Evolutionary conservation across 1,139 yeast species (phyloP).

Genomic region (Suhomyces bribrorum): DNA sequence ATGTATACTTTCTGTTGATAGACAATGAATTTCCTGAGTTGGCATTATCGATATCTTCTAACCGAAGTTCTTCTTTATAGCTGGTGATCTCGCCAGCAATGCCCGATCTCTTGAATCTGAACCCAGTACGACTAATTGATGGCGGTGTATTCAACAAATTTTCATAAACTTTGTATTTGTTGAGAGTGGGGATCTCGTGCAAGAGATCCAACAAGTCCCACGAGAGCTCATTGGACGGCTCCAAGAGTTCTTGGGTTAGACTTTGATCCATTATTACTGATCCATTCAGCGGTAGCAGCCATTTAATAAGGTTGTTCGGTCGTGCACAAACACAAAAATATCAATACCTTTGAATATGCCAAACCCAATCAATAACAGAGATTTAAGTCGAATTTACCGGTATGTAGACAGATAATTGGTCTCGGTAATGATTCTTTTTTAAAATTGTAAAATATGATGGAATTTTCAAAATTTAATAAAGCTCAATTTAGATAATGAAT

Average conservation of each 20-base stretch:
- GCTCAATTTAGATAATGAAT: too few species aligned
- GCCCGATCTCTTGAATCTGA: constrained; percentile 70
- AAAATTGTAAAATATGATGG: too few species aligned
- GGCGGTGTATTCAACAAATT: constrained; percentile 53
- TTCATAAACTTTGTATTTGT: constrained; percentile 35
- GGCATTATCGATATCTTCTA: constrained; percentile 55
- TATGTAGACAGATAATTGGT: too few species aligned
- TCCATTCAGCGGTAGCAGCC: neutral
- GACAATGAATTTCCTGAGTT: constrained; percentile 71
- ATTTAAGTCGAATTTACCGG: too few species aligned
- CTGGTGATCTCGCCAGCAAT: constrained; percentile 67
- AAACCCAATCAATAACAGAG: too few species aligned
- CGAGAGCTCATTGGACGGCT: constrained; percentile 52
- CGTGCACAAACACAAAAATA: neutral
- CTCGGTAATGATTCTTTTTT: too few species aligned
- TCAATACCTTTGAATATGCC: too few species aligned
- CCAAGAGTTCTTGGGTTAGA: constrained; percentile 31
- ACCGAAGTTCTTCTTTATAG: constrained; percentile 59
- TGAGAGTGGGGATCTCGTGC: constrained; percentile 41
- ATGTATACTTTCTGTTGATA: constrained; percentile 64
- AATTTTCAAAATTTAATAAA: too few species aligned
- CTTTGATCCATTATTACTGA: constrained; percentile 5
- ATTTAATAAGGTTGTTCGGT: neutral
- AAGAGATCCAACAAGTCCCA: constrained; percentile 64
- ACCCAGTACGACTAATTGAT: constrained; percentile 54